Evolutionary conservation across 768 basidiomycete species (phyloP).

Genomic region (Peribolospora baueri): DNA sequence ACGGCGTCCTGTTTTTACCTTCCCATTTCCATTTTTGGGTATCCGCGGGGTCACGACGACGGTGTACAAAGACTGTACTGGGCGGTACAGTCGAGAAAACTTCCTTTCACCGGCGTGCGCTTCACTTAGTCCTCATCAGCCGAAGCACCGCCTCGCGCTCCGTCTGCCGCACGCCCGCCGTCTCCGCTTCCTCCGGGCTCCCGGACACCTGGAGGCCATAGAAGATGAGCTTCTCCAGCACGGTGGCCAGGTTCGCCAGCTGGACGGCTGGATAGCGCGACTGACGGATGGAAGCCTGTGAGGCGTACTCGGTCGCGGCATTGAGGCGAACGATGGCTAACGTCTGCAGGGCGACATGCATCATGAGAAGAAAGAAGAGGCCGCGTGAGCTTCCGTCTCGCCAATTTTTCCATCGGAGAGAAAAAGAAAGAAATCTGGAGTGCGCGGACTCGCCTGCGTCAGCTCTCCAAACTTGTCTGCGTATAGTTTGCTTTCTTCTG

Average conservation of each 20-base stretch:
- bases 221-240: conserved; percentile 17
- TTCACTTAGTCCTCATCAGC: too few relatives aligned
- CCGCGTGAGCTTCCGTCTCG: too few relatives aligned
- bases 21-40: too few relatives aligned
- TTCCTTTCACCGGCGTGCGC: too few relatives aligned
- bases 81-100: too few relatives aligned
- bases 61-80: too few relatives aligned
- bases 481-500: too few relatives aligned
- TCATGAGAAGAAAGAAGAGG: neutral
- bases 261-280: conserved; percentile 18
- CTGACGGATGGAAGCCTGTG: conserved; percentile 12
- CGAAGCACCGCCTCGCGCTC: too few relatives aligned
- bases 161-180: neutral
- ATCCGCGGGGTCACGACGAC: too few relatives aligned
- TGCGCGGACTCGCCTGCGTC: conserved; percentile 8
- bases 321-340: conserved; percentile 7
- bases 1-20: too few relatives aligned
- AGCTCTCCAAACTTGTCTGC: conserved; percentile 12
- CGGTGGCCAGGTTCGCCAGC: conserved; percentile 15
- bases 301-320: conserved; percentile 8
- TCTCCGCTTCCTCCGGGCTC: neutral
- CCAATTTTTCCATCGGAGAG: neutral
- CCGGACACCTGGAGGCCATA: neutral
- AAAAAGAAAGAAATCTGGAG: neutral
- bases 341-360: neutral